Evolutionary conservation across 768 basidiomycete genomes (phyloP), one percentile per base, ranked within the genome.

Genomic region (Kwoniella sp.): DNA sequence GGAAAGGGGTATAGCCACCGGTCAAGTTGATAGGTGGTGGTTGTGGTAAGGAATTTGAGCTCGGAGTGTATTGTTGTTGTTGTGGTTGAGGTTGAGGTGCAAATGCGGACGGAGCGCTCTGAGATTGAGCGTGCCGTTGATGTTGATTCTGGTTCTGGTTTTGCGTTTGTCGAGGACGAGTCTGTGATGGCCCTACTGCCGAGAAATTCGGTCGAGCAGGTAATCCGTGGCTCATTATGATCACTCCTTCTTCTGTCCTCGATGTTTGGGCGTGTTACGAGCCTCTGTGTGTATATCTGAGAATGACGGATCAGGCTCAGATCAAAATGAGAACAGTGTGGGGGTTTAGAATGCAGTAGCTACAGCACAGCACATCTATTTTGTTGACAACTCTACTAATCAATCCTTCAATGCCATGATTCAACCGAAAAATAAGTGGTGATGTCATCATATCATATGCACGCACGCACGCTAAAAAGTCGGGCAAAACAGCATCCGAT

Each of bases 181-280:
- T 37, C 44, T 54, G 53, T 2, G 64, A 65, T 13, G 64, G 58
- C 4, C 58, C 64, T 17, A 59, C 46, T 9, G 64, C 33, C n/a
- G 58, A 30, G 49, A 55, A 60, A 19, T 27, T 60, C 24, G 64
- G 64, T 27, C 58, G 58, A 19, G 64, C 37, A 8, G 64, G 64
- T 27, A 65, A 24, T 1, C 46, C 53, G n/a, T 65, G 59, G 40
- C 52, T 55, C 64, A 65, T 65, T n/a, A 0, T 58, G 55, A 33
- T 13, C 7, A 33, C 33, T 33, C 33, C 33, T 33, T n/a, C n/a
- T n/a, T n/a, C n/a, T n/a, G n/a, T n/a, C n/a, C n/a, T n/a, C n/a
- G n/a, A n/a, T n/a, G n/a, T n/a, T n/a, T n/a, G n/a, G n/a, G n/a
- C n/a, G n/a, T n/a, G n/a, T n/a, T n/a, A n/a, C n/a, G n/a, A n/a